Base-by-base conservation (phyloP, 2,329 filamentous ascomycete species). In the Ophiostoma ips region DNA sequence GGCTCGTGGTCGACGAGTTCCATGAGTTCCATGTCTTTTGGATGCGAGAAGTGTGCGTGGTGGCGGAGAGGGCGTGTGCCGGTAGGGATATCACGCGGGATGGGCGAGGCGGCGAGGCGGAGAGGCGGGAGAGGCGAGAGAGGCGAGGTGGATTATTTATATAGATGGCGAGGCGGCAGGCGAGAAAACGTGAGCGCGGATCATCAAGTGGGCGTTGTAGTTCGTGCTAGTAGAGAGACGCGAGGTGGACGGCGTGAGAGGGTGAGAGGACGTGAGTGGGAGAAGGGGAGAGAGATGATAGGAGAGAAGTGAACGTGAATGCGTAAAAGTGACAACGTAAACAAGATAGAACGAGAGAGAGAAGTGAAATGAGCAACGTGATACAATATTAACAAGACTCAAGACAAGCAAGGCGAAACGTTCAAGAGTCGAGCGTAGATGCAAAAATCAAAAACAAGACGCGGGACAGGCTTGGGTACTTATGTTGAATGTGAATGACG, bases 1-100 rank as follows among this genome's bases (percentile, higher is more conserved):
- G 75, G 72, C 68, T 81, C 77, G 62, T 79, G 76, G 55, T 81
- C 76, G 55, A 81, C 77, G 56, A 81, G 67, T 63, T 81, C 77
- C 66, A 80, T 71, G 58, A 81, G 71, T 65, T 81, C 78, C 78
- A 81, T 80, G 53, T 62, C 61, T 62, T 53, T 57, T 35, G 37
- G 28, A 28, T 15, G 36, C 46, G 40, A 21, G 34, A 35, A n/a
- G 24, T 48, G 28, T 45, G 19, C 15, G 19, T 28, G 12, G 12
- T 19, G 37, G 21, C n/a, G 6, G 21, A 30, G 31, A 41, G n/a
- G 18, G 40, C 38, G 31, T 31, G 46, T 12, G n/a, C n/a, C n/a
- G n/a, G n/a, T n/a, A n/a, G n/a, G n/a, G n/a, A n/a, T n/a, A n/a
- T n/a, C n/a, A n/a, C n/a, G n/a, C n/a, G n/a, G n/a, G n/a, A n/a